phyloP scores from a whole-genome alignment of 2,329 filamentous ascomycete species.

The Madurella mycetomatis region DNA sequence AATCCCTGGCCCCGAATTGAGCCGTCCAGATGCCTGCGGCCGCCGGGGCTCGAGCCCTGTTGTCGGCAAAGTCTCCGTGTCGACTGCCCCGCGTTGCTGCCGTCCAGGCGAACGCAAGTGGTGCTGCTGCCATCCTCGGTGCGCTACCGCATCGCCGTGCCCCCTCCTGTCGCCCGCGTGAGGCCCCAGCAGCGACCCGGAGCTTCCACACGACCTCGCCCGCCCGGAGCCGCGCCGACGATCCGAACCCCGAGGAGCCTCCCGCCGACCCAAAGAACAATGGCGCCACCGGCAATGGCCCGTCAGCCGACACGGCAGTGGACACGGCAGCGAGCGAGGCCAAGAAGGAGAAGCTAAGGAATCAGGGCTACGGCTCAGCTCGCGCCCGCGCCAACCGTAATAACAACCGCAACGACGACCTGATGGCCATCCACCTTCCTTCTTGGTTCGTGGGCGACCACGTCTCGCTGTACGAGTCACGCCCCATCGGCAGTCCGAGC shows the following conservation, averaged over 20 bases:
- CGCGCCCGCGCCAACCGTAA: slow-evolving; percentile 20
- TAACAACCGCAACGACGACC: slow-evolving; percentile 20
- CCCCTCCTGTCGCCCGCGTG: background rate
- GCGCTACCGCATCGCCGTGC: background rate
- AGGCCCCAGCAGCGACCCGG: background rate
- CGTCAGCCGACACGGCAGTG: background rate
- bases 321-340: background rate
- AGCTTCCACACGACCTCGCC: slow-evolving; percentile 18
- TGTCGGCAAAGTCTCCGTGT: slow-evolving; percentile 20
- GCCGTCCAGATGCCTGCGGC: slow-evolving; percentile 23
- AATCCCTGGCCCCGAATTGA: slow-evolving; percentile 1
- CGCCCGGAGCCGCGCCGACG: slow-evolving; percentile 10
- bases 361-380: slow-evolving; percentile 20
- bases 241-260: slow-evolving; percentile 3
- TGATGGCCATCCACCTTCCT: slow-evolving; percentile 14
- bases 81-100: slow-evolving; percentile 18
- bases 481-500: slow-evolving; percentile 11
- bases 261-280: slow-evolving; percentile 6
- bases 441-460: slow-evolving; percentile 18
- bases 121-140: background rate
- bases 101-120: background rate
- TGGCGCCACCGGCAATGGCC: slow-evolving; percentile 1
- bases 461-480: slow-evolving; percentile 23
- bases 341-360: slow-evolving; percentile 18
- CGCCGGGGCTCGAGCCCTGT: slow-evolving; percentile 25